These are phyloP conservation scores for Saxispiralis lemnorum DNA, from an alignment of 495 filamentous ascomycete genomes.

Conservation along the genomic window DNA sequence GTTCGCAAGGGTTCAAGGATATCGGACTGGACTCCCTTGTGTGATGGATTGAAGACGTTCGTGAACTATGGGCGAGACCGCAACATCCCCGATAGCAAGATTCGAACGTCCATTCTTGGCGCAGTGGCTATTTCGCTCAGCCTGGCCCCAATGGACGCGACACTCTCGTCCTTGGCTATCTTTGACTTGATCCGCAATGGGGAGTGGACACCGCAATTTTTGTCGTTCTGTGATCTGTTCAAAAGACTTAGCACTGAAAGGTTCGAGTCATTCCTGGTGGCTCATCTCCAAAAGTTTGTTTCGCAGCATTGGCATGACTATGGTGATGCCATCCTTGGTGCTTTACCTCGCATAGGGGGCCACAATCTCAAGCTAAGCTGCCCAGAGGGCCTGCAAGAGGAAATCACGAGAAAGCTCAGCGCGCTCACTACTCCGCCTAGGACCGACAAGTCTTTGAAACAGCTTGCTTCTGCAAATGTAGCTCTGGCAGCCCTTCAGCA, in stretches of 20 bases:
- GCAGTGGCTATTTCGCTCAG: slow-evolving; percentile 45
- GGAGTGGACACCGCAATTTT: slow-evolving; percentile 46
- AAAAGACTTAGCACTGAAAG: slow-evolving; percentile 53
- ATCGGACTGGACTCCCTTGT: slow-evolving; percentile 46
- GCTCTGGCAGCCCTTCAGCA: neutral
- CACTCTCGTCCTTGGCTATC: slow-evolving; percentile 45
- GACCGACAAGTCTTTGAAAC: neutral
- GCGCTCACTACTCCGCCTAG: too few relatives aligned
- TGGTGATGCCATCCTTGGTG: slow-evolving; percentile 48
- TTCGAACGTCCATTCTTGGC: slow-evolving; percentile 23
- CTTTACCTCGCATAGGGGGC: slow-evolving; percentile 46
- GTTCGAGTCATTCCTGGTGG: slow-evolving; percentile 58
- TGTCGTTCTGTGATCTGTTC: slow-evolving; percentile 68
- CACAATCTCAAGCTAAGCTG: slow-evolving; percentile 5
- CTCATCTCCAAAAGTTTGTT: slow-evolving; percentile 70
- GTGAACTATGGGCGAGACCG: slow-evolving; percentile 1
- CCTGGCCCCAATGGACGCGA: slow-evolving; percentile 58
- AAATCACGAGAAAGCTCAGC: neutral
- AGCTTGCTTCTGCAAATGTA: neutral
- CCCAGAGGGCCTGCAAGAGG: slow-evolving; percentile 1
- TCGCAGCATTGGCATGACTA: slow-evolving; percentile 38
- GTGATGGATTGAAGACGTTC: slow-evolving; percentile 18
- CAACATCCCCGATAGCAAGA: neutral
- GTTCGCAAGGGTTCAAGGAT: slow-evolving; percentile 66
- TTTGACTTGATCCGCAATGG: slow-evolving; percentile 45